Base-by-base conservation (phyloP, 2,329 filamentous ascomycete genomes). In the Fusarium goolgardi region DNA sequence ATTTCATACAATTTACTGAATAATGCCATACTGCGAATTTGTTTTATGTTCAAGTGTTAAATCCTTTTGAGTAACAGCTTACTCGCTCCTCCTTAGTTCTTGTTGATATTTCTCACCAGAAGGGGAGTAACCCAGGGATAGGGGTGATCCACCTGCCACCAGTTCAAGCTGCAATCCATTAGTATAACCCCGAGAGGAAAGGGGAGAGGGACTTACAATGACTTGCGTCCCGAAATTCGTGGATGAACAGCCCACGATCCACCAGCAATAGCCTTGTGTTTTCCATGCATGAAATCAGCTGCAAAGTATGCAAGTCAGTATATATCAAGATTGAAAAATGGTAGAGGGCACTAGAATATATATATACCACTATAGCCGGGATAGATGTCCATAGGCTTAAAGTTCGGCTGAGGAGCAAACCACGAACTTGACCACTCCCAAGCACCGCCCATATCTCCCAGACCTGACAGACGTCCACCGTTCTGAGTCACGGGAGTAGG, bases 181-280 rank as follows among this genome's bases (percentile, higher is more conserved):
- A 49, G 10, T 49, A 49, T n/a, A 10, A 18, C 15, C 6, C n/a
- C 9, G 0, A 34, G 29, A 47, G 3, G 20, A 12, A 34, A 34
- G 13, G 6, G 3, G 10, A 34, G 45, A 35, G 20, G 35, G 31
- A 37, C 34, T 50, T 27, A 50, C 47, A 50, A 50, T 35, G 32
- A 37, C 34, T 50, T 50, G 11, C 47, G 47, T 29, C 47, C 47
- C 12, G 47, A 50, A 11, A 50, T 50, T 6, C 47, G 47, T 27
- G 47, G 47, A 29, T 50, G 47, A 20, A 50, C 47, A 27, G 47
- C 47, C 47, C 47, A 50, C 34, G 47, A 50, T 39, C 47, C 47
- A 12, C 47, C 47, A 39, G 34, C 9, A 18, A 50, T 50, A 37
- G 47, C 47, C 47, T 50, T 50, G 34, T 50, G 47, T 34, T 50